A percentile compares a stretch with the other conserved stretches of the same genome.
These are phyloP conservation scores for Aspergillus sp. DNA, from an alignment of 2,329 filamentous ascomycete species.

Conservation along the genomic window DNA sequence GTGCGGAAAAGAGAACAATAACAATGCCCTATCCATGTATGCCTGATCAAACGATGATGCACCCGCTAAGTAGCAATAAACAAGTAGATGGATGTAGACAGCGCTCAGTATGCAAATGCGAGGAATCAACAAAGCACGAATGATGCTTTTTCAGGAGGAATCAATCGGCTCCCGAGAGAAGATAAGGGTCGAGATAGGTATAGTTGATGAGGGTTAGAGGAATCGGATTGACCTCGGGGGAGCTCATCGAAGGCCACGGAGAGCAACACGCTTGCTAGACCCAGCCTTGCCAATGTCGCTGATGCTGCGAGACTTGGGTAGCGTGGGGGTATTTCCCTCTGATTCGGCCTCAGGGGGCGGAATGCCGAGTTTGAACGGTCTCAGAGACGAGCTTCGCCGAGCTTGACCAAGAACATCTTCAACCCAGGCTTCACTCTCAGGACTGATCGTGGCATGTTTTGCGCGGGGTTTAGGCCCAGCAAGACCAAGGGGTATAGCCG, in stretches of 20 bases:
- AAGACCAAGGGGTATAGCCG: conserved; percentile 48
- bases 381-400: conserved; percentile 41
- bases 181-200: conserved; percentile 3
- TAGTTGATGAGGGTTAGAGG: neutral
- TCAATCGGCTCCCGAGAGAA: neutral
- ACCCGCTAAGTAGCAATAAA: conserved; percentile 9
- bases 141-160: neutral
- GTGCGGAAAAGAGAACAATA: neutral
- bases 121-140: neutral
- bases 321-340: conserved; percentile 19
- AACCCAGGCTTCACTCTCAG: conserved; percentile 54
- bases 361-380: conserved; percentile 32
- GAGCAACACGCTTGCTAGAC: conserved; percentile 43
- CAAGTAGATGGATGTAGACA: neutral
- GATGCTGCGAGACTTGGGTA: conserved; percentile 43
- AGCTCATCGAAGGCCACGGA: conserved; percentile 39
- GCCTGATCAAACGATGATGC: conserved; percentile 4
- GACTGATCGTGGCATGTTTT: conserved; percentile 47
- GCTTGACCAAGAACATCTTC: conserved; percentile 52
- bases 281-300: conserved; percentile 44
- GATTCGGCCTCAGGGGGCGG: conserved; percentile 24
- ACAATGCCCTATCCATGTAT: neutral
- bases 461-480: conserved; percentile 49
- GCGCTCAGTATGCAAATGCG: neutral
- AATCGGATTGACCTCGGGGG: conserved; percentile 20